phyloP scores from a whole-genome alignment of 306 rosid species.

The Sphenostylis stenocarpa region DNA sequence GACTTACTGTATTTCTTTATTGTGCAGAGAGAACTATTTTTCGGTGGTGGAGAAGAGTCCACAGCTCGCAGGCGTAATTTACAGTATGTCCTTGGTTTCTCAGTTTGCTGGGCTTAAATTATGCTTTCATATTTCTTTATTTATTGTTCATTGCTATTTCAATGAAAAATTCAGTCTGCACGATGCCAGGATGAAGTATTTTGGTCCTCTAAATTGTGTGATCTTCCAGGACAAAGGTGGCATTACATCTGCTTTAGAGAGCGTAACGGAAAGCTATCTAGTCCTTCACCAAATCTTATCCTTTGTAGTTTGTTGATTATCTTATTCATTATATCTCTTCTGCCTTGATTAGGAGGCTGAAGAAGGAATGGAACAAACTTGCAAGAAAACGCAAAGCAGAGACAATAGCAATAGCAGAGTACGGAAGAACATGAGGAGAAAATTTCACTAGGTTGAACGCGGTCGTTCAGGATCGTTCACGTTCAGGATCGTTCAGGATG shows the following conservation, averaged over 20 bases:
- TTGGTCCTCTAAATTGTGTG: conserved; percentile 3
- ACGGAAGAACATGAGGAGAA: conserved; percentile 44
- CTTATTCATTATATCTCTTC: conserved; percentile 29
- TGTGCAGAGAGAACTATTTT: conserved; percentile 78
- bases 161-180: conserved; percentile 13
- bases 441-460: conserved; percentile 82
- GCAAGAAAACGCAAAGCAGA: conserved; percentile 50
- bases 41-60: conserved; percentile 93
- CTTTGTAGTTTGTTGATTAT: background rate
- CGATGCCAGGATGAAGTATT: conserved; percentile 19
- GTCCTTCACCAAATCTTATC: background rate
- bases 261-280: conserved; percentile 73
- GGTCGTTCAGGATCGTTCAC: conserved; percentile 82
- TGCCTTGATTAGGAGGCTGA: conserved; percentile 97
- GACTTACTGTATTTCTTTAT: conserved; percentile 12
- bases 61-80: conserved; percentile 83
- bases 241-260: conserved; percentile 93
- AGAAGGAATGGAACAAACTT: conserved; percentile 73
- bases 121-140: background rate
- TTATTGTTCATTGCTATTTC: background rate
- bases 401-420: conserved; percentile 59
- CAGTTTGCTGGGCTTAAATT: background rate
- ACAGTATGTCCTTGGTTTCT: conserved; percentile 58
- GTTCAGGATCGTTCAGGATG: too few species aligned
- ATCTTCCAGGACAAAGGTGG: conserved; percentile 79